Evolutionary conservation across 345 rosid genomes (phyloP), one percentile per base, ranked within the genome.

Genomic region (Syzygium grande): DNA sequence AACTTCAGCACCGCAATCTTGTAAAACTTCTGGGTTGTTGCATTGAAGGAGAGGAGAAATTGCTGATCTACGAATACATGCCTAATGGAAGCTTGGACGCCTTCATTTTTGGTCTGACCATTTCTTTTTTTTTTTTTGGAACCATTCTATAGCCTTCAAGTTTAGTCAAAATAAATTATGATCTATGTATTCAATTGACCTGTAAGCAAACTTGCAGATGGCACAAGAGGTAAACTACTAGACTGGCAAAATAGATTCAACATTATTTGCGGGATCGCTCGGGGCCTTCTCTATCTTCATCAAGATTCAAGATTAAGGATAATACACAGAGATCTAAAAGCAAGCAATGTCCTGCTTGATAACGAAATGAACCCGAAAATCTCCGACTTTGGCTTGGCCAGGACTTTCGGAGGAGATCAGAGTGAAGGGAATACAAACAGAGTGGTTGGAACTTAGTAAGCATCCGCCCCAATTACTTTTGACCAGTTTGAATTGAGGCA

Each of bases 1-100:
- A 92, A 86, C 92, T 93, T 86, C 95, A 92, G 63, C 94, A 92
- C 84, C 89, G 92, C 41, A 93, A 93, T 84, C 92, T 93, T 34
- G 95, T 92, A 29, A 90, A 87, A 84, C 92, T 93, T 88, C 87
- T 88, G 8, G 92, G 92, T 12, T 91, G 63, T 58, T 89, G 92
- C 87, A 86, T 86, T 52, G 77, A 91, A 63, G 88, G 85, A 83
- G 86, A 86, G n/a, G 89, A 90, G 68, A 90, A 54, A 80, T n/a
- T 91, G 87, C 88, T 91, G 10, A 46, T 91, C 49, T 91, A 91
- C 13, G 92, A 91, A 52, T 88, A 87, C 87, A 86, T 91, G 91
- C 77, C 87, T 9, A 91, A 91, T 52, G 84, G 65, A 86, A 91
- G 92, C 86, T 84, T 90, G 87, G 90, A 90, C 46, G 88, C 9